phyloP scores from a whole-genome alignment of 306 rosid genomes.

The Leucaena leucocephala region DNA sequence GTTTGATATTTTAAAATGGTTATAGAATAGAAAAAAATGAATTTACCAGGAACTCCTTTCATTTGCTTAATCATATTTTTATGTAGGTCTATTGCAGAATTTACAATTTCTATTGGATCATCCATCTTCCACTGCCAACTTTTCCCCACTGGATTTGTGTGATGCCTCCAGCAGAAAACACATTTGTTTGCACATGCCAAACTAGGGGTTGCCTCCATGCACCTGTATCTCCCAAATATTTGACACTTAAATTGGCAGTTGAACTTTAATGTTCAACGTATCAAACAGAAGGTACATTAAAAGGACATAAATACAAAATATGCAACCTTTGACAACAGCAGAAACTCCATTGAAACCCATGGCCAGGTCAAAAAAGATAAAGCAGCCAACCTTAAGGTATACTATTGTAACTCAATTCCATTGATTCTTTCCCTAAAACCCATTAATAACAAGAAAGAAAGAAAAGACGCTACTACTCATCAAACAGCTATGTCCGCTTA shows the following conservation, averaged over 20 bases:
- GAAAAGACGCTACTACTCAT: background rate
- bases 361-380: slow-evolving; percentile 23
- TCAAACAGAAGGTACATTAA: slow-evolving; percentile 8
- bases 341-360: slow-evolving; percentile 10
- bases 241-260: slow-evolving; percentile 31
- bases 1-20: slow-evolving; percentile 18
- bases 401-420: background rate
- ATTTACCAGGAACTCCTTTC: slow-evolving; percentile 99
- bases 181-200: slow-evolving; percentile 99
- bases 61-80: slow-evolving; percentile 93
- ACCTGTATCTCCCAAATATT: slow-evolving; percentile 60
- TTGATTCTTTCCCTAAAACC: background rate
- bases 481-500: background rate
- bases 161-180: slow-evolving; percentile 99
- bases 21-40: slow-evolving; percentile 24
- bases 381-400: background rate
- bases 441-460: background rate
- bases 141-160: slow-evolving; percentile 96
- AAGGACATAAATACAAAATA: slow-evolving; percentile 3
- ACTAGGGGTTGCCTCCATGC: slow-evolving; percentile 99
- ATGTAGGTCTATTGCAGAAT: slow-evolving; percentile 81
- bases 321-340: slow-evolving; percentile 11
- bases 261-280: slow-evolving; percentile 1
- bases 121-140: slow-evolving; percentile 99
- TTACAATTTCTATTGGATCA: slow-evolving; percentile 83